Evolutionary conservation across 2,329 filamentous ascomycete genomes (phyloP).

Genomic region (Exophiala alcalophila): DNA sequence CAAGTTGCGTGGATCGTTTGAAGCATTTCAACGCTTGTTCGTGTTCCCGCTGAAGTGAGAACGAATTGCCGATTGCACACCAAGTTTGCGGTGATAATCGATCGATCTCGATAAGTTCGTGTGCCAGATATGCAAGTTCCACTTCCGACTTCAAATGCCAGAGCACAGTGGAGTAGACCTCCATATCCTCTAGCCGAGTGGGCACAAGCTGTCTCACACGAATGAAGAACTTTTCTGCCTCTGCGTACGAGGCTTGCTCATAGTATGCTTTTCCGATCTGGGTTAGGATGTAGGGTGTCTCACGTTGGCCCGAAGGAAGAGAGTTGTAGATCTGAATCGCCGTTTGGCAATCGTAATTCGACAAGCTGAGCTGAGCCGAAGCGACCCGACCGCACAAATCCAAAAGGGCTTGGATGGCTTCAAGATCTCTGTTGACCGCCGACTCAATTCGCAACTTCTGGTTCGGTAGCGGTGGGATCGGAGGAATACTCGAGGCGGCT

Average conservation of each 20-base stretch:
- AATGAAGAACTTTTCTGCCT: conserved; percentile 83
- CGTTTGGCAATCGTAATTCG: conserved; percentile 74
- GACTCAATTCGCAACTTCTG: conserved; percentile 33
- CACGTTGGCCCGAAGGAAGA: conserved; percentile 71
- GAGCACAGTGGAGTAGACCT: conserved; percentile 97
- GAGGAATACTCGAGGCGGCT: conserved; percentile 35
- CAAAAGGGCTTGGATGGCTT: conserved; percentile 72
- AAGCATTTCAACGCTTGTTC: conserved; percentile 94
- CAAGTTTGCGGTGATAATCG: conserved; percentile 91
- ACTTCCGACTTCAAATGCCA: conserved; percentile 95
- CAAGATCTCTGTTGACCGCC: conserved; percentile 58
- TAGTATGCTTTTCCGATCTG: conserved; percentile 89
- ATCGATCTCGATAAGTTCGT: conserved; percentile 81
- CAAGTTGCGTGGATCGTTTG: conserved; percentile 85
- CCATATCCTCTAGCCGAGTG: conserved; percentile 87
- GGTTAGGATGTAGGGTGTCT: conserved; percentile 89
- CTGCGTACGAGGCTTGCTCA: conserved; percentile 79
- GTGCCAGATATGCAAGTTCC: conserved; percentile 85
- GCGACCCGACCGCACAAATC: conserved; percentile 81
- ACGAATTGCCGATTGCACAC: conserved; percentile 93
- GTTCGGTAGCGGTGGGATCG: conserved; percentile 31
- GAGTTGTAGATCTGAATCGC: conserved; percentile 71
- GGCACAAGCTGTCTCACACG: conserved; percentile 76
- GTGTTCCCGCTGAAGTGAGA: conserved; percentile 86
- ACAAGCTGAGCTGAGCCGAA: conserved; percentile 72